Base-by-base conservation (phyloP, 768 basidiomycete genomes). In the Suillus subalutaceus region DNA sequence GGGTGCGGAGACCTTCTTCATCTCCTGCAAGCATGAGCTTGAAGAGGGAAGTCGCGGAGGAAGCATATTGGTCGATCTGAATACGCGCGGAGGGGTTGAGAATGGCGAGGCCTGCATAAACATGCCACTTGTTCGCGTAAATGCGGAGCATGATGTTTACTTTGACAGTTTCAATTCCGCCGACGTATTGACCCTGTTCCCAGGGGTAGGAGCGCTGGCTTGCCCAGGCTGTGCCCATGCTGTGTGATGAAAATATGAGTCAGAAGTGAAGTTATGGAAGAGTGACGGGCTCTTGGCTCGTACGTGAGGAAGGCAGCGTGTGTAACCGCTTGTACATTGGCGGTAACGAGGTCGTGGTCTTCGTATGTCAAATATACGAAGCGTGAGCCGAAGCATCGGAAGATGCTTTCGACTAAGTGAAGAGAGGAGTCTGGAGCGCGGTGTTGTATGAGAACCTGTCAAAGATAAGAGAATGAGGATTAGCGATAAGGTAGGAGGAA, bases 221-320 rank as follows among this genome's bases (percentile, higher is more conserved):
- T 43, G 87, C 86, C 97, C 97, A 99, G 0, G 97, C 97, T 0
- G 95, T 97, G 9, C 97, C 97, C 97, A 99, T 99, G 69, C 97
- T 99, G 69, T 60, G 64, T 37, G 37, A 37, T 37, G 37, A 37
- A 37, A 37, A 53, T 64, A 20, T 13, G 53, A 35, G 63, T 63
- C 23, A 55, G 32, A 57, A n/a, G 66, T 30, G 35, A 48, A 26
- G 66, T 35, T 15, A 52, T n/a, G 40, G 43, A n/a, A 52, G 18
- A 30, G 3, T 52, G 32, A 40, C 44, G 53, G 59, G 52, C 4
- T 18, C 38, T 26, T 10, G 44, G 43, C 26, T 68, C 77, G 18
- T 76, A 96, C 96, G 90, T 94, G 23, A 99, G 82, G 82, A 99
- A 99, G 0, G 97, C 97, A 15, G 97, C 97, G 72, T 99, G 97